phyloP scores from a whole-genome alignment of 192 early-diverging fungal species.

The Spizellomyces punctatus region DNA sequence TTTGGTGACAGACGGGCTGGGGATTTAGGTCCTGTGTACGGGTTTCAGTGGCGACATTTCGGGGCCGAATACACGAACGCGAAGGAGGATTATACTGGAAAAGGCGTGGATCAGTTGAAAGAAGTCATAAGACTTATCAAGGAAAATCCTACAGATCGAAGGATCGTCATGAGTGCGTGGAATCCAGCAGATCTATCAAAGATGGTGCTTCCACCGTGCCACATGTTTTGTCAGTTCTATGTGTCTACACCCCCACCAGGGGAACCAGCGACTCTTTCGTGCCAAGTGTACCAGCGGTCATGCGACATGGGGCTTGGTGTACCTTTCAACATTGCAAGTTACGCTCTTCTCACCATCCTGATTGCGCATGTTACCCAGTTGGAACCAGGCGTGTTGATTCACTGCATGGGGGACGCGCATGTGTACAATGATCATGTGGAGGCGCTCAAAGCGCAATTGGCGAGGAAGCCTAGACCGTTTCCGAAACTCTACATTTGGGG shows the following conservation, averaged over 20 bases:
- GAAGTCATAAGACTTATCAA: slow-evolving; percentile 86
- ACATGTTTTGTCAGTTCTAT: slow-evolving; percentile 96
- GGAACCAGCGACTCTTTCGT: slow-evolving; percentile 63
- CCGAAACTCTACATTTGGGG: slow-evolving; percentile 73
- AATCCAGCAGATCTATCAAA: slow-evolving; percentile 86
- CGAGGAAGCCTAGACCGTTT: slow-evolving; percentile 77
- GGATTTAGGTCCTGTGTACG: slow-evolving; percentile 95
- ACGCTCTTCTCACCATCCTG: slow-evolving; percentile 87
- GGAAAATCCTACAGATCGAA: slow-evolving; percentile 81
- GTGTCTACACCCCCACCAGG: slow-evolving; percentile 68
- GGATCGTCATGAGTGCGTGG: slow-evolving; percentile 96
- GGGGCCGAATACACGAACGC: slow-evolving; percentile 85
- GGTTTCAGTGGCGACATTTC: slow-evolving; percentile 99
- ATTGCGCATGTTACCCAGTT: slow-evolving; percentile 86
- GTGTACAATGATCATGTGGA: slow-evolving; percentile 92
- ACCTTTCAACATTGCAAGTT: slow-evolving; percentile 98
- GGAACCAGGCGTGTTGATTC: slow-evolving; percentile 82
- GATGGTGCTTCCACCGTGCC: slow-evolving; percentile 98
- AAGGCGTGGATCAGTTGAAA: slow-evolving; percentile 89
- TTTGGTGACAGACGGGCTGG: slow-evolving; percentile 74
- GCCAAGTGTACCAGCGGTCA: slow-evolving; percentile 92
- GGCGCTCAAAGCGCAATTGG: slow-evolving; percentile 76
- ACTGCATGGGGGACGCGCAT: slow-evolving; percentile 97
- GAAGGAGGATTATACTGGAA: slow-evolving; percentile 83
- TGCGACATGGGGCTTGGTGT: slow-evolving; percentile 97